A percentile compares a stretch with the other conserved stretches of the same genome.
These are phyloP conservation scores for Aspergillus egyptiacus DNA, from an alignment of 495 filamentous ascomycete species.

Conservation along the genomic window DNA sequence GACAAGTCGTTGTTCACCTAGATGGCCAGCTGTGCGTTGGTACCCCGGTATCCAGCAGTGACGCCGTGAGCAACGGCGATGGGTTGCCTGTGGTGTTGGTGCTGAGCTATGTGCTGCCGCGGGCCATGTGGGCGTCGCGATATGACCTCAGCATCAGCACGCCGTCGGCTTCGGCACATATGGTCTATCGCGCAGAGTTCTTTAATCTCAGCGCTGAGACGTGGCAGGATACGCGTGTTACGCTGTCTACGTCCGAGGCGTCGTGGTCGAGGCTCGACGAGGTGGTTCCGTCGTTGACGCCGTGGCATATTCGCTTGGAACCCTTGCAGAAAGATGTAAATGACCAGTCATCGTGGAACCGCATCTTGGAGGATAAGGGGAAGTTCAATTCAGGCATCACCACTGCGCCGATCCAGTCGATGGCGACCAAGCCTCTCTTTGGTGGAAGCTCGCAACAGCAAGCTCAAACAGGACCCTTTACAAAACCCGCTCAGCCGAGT, in stretches of 20 bases:
- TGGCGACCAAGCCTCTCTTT: no score
- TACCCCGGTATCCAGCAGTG: no score
- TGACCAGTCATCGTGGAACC: conserved; percentile 11
- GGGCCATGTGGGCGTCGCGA: conserved; percentile 57
- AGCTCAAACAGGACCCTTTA: no score
- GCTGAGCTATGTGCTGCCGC: conserved; percentile 58
- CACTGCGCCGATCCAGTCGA: no score
- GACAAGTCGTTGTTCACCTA: no score
- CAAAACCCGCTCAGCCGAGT: no score
- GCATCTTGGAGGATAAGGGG: conserved; percentile 12
- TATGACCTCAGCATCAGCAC: conserved; percentile 62
- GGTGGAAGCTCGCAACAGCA: no score
- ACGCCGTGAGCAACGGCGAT: no score
- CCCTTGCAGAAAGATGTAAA: conserved; percentile 18
- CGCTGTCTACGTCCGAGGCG: conserved; percentile 63
- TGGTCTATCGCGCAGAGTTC: conserved; percentile 61
- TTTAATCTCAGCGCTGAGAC: conserved; percentile 60
- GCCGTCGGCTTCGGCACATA: conserved; percentile 42
- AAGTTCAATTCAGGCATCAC: no score
- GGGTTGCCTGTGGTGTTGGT: conserved; percentile 40
- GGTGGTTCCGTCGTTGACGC: conserved; percentile 48
- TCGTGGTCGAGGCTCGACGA: conserved; percentile 56
- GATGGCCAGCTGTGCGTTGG: no score
- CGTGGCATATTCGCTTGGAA: conserved; percentile 59
- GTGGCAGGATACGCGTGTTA: conserved; percentile 60